These are phyloP conservation scores for Coffea humblotiana DNA, from an alignment of 305 asterid species.

Conservation along the genomic window DNA sequence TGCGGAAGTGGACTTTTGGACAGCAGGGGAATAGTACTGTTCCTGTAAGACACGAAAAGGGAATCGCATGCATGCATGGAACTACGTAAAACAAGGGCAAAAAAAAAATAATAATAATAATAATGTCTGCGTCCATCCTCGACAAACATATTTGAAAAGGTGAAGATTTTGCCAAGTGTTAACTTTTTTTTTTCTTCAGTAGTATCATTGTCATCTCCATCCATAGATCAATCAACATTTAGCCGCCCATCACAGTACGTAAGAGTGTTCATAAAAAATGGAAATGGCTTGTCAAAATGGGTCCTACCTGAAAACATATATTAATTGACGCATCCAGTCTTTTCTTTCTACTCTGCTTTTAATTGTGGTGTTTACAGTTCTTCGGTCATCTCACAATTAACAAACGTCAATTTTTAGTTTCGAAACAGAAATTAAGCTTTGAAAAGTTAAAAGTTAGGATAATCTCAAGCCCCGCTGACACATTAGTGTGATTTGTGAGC, in stretches of 20 bases:
- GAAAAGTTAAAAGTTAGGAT: background rate
- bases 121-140: no score
- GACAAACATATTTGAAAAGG: no score
- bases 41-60: no score
- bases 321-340: background rate
- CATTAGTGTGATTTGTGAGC: no score
- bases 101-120: no score
- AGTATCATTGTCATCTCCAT: background rate
- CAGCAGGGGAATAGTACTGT: no score
- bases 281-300: background rate
- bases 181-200: background rate
- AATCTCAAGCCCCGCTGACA: background rate
- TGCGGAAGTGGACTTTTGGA: no score
- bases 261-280: background rate
- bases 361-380: background rate
- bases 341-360: background rate
- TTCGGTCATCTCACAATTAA: background rate
- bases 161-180: no score
- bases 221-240: background rate
- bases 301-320: background rate
- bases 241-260: background rate
- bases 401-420: background rate
- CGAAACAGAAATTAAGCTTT: background rate
- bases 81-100: no score
- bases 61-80: no score